A percentile compares a stretch with the other conserved stretches of the same genome.
phyloP scores from a whole-genome alignment of 1,139 yeast genomes.

The Arxiozyma telluris region DNA sequence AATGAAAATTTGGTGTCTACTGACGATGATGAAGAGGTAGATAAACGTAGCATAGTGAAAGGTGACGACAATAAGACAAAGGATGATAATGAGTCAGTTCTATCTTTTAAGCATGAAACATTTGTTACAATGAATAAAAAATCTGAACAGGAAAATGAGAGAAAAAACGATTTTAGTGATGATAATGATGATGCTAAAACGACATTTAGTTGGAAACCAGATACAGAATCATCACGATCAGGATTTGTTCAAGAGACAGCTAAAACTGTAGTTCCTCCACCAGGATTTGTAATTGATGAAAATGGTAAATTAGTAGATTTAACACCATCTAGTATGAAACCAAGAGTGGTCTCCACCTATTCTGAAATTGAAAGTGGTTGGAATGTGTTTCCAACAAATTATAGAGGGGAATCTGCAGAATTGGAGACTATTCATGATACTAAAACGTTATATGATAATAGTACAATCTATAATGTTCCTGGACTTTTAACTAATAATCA shows the following conservation, averaged over 20 bases:
- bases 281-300: conserved; percentile 27
- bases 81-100: not conserved
- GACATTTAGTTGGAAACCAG: conserved; percentile 24
- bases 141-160: not conserved
- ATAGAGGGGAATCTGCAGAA: conserved; percentile 14
- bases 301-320: conserved; percentile 24
- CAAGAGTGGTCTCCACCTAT: conserved; percentile 23
- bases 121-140: not conserved
- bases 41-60: not conserved
- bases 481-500: conserved; percentile 23
- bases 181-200: conserved; percentile 4
- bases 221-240: conserved; percentile 25
- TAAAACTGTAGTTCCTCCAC: conserved; percentile 19
- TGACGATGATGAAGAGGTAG: not conserved
- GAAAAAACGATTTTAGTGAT: not conserved
- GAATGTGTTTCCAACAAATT: conserved; percentile 30
- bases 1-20: not conserved
- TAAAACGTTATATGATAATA: conserved; percentile 30
- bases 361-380: conserved; percentile 30
- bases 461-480: conserved; percentile 30
- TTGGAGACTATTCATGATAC: conserved; percentile 29
- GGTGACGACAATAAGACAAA: not conserved
- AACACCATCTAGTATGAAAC: conserved; percentile 25
- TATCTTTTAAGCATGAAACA: not conserved
- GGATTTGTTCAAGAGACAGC: conserved; percentile 26